Evolutionary conservation across 352 stramenopile genomes (phyloP).

Genomic region (Pythium biforme): DNA sequence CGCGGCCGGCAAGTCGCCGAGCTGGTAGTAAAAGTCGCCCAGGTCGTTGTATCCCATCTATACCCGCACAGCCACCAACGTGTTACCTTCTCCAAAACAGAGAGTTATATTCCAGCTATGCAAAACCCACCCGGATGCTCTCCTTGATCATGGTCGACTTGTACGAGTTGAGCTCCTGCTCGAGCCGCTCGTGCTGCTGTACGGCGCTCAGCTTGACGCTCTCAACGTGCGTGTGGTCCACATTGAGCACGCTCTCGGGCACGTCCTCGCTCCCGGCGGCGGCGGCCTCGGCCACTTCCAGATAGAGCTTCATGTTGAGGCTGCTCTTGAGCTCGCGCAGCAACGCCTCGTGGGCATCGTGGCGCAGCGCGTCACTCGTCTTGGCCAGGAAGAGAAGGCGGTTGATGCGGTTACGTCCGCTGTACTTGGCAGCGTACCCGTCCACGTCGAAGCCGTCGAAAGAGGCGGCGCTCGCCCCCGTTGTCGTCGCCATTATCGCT

Average conservation of each 20-base stretch:
- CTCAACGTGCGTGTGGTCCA: conserved; percentile 56
- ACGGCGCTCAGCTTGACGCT: conserved; percentile 57
- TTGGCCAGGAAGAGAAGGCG: conserved; percentile 73
- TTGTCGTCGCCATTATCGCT: conserved; percentile 17
- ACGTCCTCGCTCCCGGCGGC: conserved; percentile 26
- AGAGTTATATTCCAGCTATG: neutral
- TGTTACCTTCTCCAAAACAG: neutral
- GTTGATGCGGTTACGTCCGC: conserved; percentile 69
- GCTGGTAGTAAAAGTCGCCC: conserved; percentile 85
- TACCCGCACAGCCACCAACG: neutral
- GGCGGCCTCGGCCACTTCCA: conserved; percentile 50
- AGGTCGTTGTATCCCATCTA: conserved; percentile 90
- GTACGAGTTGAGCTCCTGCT: conserved; percentile 90
- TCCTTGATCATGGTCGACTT: conserved; percentile 92
- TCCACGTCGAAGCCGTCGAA: conserved; percentile 82
- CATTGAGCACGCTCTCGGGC: conserved; percentile 36
- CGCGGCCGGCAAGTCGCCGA: conserved; percentile 69
- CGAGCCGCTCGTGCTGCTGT: conserved; percentile 76
- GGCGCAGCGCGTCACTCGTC: conserved; percentile 38
- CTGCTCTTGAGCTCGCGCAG: conserved; percentile 60
- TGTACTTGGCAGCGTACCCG: conserved; percentile 81
- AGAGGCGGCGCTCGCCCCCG: conserved; percentile 15
- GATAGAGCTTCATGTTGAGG: conserved; percentile 72
- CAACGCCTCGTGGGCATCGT: conserved; percentile 49
- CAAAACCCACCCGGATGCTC: conserved; percentile 70